These are phyloP conservation scores for Umbilicus rupestris DNA, from an alignment of 164 flowering plant species.

Conservation along the genomic window DNA sequence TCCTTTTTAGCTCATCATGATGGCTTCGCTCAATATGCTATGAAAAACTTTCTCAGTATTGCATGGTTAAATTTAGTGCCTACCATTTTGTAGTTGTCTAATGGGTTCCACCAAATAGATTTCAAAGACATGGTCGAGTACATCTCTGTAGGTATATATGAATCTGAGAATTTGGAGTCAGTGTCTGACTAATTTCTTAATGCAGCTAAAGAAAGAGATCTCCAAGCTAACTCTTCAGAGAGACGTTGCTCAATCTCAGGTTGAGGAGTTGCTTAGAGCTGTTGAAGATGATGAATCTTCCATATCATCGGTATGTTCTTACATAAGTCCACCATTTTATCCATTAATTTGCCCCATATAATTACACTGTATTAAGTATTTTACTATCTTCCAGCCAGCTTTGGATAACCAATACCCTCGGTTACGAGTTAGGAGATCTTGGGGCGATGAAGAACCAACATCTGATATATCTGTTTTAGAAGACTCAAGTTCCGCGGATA, in stretches of 20 bases:
- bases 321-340: neutral
- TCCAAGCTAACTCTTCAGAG: slow-evolving; percentile 11
- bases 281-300: slow-evolving; percentile 8
- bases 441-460: slow-evolving; percentile 4
- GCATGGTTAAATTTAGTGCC: no score
- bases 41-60: neutral
- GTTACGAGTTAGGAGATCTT: slow-evolving; percentile 8
- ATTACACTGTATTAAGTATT: neutral
- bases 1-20: neutral
- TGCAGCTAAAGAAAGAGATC: slow-evolving; percentile 11
- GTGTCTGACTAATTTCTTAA: neutral
- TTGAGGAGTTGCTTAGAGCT: slow-evolving; percentile 6
- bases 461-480: slow-evolving; percentile 5
- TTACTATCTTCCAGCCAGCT: slow-evolving; percentile 1
- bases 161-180: neutral
- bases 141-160: no score
- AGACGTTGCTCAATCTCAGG: slow-evolving; percentile 10
- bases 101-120: no score
- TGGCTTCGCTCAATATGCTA: neutral
- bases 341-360: neutral
- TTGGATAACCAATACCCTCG: slow-evolving; percentile 3
- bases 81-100: no score
- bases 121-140: no score
- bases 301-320: slow-evolving; percentile 7
- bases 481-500: neutral